Percentiles rank a stretch among this genome's conserved stretches.
These are phyloP conservation scores for Crithidia thermophila DNA, from an alignment of 208 protist species.

Conservation along the genomic window DNA sequence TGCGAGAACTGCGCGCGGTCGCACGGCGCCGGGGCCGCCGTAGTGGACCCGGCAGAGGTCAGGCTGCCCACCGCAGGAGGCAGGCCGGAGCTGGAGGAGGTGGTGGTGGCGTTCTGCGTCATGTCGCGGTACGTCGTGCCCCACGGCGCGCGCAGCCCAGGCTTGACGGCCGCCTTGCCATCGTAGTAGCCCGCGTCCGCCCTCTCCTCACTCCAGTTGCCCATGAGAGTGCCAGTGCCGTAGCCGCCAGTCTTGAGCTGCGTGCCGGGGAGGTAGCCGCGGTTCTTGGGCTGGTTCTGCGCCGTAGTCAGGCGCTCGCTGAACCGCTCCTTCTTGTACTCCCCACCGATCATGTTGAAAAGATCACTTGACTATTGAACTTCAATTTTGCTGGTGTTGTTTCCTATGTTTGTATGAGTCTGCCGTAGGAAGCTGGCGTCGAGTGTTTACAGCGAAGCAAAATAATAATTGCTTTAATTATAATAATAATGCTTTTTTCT, in stretches of 20 bases:
- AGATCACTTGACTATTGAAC: too few species aligned
- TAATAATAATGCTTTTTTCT: conserved; percentile 19
- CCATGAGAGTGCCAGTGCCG: conserved; percentile 69
- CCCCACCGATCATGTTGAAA: conserved; percentile 82
- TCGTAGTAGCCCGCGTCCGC: conserved; percentile 82
- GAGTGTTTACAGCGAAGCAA: too few species aligned
- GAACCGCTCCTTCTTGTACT: conserved; percentile 90
- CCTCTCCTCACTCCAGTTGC: conserved; percentile 90
- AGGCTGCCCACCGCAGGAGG: conserved; percentile 9
- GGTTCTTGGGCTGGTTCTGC: conserved; percentile 89
- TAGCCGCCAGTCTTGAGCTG: conserved; percentile 77
- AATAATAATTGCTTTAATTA: too few species aligned
- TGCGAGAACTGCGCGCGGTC: conserved; percentile 58
- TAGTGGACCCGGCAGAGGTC: not conserved
- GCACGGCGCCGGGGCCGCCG: not conserved
- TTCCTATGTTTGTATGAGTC: conserved; percentile 8
- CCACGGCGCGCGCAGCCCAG: conserved; percentile 37
- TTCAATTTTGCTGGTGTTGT: not conserved
- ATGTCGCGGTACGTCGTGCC: conserved; percentile 63
- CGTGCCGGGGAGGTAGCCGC: conserved; percentile 87
- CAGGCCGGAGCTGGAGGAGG: not conserved
- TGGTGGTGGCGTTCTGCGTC: conserved; percentile 20
- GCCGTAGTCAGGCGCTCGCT: conserved; percentile 73
- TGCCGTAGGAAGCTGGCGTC: not conserved
- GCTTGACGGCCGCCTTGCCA: conserved; percentile 59